Evolutionary conservation across 106 monocot genomes (phyloP).

Genomic region (Iris macrosiphon): DNA sequence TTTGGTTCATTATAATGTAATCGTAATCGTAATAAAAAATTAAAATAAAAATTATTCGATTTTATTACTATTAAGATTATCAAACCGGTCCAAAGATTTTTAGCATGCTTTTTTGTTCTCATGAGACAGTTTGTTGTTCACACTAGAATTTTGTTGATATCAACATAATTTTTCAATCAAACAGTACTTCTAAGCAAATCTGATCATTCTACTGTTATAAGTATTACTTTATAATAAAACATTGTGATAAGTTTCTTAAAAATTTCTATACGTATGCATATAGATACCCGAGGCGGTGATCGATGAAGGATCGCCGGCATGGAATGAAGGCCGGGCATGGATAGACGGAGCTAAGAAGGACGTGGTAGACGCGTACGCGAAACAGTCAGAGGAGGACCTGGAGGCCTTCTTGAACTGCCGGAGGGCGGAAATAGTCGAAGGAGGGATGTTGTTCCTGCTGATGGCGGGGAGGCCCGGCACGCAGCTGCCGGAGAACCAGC

Average conservation of each 20-base stretch:
- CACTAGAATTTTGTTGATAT: too few relatives aligned
- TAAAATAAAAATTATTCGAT: too few relatives aligned
- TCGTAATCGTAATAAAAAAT: too few relatives aligned
- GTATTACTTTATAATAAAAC: too few relatives aligned
- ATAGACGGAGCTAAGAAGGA: conserved; percentile 45
- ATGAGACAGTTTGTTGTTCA: too few relatives aligned
- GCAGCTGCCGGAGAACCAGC: conserved; percentile 39
- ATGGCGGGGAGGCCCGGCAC: conserved; percentile 44
- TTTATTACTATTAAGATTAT: too few relatives aligned
- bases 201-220: too few relatives aligned
- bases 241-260: neutral
- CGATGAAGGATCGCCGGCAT: conserved; percentile 24
- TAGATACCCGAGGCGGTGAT: conserved; percentile 47
- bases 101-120: too few relatives aligned
- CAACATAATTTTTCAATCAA: too few relatives aligned
- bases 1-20: too few relatives aligned
- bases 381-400: conserved; percentile 45
- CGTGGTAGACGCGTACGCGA: conserved; percentile 45
- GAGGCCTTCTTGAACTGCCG: conserved; percentile 33
- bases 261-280: neutral
- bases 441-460: conserved; percentile 41
- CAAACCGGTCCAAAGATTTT: too few relatives aligned
- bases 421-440: conserved; percentile 32
- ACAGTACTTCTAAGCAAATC: too few relatives aligned
- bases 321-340: conserved; percentile 56